Evolutionary conservation across 805 yeast species (phyloP).

Genomic region (Grigorovia yakushimaensis): DNA sequence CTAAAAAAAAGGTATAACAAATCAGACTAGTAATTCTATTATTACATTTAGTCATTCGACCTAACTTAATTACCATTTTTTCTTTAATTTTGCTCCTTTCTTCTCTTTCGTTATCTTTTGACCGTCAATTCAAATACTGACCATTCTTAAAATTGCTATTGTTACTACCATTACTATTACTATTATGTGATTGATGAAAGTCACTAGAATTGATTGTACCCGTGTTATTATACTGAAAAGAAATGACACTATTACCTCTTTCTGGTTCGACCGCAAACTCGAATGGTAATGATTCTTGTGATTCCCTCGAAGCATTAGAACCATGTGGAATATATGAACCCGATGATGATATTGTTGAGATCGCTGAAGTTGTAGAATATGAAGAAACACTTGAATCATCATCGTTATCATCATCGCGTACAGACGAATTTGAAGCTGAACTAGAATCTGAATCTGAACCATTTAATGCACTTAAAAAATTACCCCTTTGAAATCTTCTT

Average conservation of each 20-base stretch:
- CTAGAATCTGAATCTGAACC: constrained; percentile 4
- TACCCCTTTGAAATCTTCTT: constrained; percentile 4
- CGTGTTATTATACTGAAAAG: constrained; percentile 5
- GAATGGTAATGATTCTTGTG: constrained; percentile 10
- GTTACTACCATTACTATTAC: too few species aligned
- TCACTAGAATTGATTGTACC: neutral
- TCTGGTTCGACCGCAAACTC: constrained; percentile 26
- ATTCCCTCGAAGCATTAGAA: neutral
- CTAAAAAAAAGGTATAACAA: too few species aligned
- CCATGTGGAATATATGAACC: neutral
- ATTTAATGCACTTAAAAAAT: constrained; percentile 3
- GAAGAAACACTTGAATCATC: constrained; percentile 1
- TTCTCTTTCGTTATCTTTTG: too few species aligned
- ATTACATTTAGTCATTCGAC: too few species aligned
- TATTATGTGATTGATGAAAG: too few species aligned
- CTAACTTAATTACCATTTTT: too few species aligned
- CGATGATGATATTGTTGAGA: neutral
- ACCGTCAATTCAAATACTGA: neutral
- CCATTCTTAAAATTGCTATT: neutral
- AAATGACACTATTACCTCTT: constrained; percentile 14
- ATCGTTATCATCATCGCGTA: neutral
- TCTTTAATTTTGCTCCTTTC: too few species aligned
- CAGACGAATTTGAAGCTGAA: neutral
- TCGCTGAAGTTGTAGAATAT: neutral
- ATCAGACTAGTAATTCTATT: too few species aligned